Percentiles rank a stretch among this genome's conserved stretches.
These are phyloP conservation scores for Fusarium cyanostomum DNA, from an alignment of 2,329 filamentous ascomycete species.

Conservation along the genomic window DNA sequence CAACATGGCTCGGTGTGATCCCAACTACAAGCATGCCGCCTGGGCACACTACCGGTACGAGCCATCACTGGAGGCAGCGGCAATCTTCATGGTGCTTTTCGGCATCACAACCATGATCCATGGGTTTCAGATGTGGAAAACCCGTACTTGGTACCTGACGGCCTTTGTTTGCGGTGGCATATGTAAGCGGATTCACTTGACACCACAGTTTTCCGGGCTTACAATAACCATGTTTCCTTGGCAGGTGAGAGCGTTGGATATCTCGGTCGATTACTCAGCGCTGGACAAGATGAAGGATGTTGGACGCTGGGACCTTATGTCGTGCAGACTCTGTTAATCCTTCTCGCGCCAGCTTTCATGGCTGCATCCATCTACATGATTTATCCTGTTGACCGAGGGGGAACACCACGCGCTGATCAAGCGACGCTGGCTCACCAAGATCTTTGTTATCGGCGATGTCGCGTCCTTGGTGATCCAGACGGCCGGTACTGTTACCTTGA, in stretches of 20 bases:
- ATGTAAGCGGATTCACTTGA: no score
- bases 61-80: neutral
- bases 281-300: constrained; percentile 48
- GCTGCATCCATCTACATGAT: constrained; percentile 58
- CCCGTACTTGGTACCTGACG: neutral
- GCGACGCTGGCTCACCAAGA: constrained; percentile 55
- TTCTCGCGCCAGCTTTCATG: constrained; percentile 53
- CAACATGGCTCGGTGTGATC: no score
- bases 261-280: constrained; percentile 56
- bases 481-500: neutral
- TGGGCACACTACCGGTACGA: neutral
- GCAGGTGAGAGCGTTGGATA: constrained; percentile 48
- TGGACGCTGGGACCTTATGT: constrained; percentile 49
- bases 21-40: no score
- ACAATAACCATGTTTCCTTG: no score
- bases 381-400: constrained; percentile 48
- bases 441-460: constrained; percentile 60
- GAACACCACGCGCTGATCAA: constrained; percentile 53
- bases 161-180: no score
- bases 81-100: neutral
- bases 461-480: constrained; percentile 50
- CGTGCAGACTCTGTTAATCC: constrained; percentile 49
- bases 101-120: neutral
- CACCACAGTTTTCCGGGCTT: no score
- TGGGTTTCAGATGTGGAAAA: neutral